These are phyloP conservation scores for Trichosporon ovoides DNA, from an alignment of 1,284 basidiomycete species.

Conservation along the genomic window DNA sequence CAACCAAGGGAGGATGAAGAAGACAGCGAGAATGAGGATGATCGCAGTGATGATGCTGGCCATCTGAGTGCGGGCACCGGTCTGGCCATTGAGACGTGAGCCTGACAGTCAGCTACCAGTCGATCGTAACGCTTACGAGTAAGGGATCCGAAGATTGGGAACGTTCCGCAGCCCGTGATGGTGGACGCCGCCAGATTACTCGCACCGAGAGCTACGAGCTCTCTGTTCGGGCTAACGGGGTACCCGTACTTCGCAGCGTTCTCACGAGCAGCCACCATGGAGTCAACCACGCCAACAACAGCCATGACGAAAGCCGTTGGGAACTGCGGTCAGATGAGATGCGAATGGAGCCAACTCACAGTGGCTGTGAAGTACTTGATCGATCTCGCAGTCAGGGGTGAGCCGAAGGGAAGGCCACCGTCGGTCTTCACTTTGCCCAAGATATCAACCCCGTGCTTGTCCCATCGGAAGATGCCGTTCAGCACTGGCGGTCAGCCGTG, in stretches of 20 bases:
- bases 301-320: constrained; percentile 48
- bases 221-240: constrained; percentile 83
- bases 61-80: constrained; percentile 82
- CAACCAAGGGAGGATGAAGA: constrained; percentile 65
- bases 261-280: constrained; percentile 77
- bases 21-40: constrained; percentile 72
- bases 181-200: constrained; percentile 74
- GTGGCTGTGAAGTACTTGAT: constrained; percentile 65
- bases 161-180: constrained; percentile 63
- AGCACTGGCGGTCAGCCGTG: constrained; percentile 55
- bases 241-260: constrained; percentile 76
- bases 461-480: constrained; percentile 67
- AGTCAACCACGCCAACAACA: constrained; percentile 78
- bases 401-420: constrained; percentile 56
- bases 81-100: constrained; percentile 76
- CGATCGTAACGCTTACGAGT: constrained; percentile 50
- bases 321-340: constrained; percentile 32
- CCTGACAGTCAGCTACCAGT: constrained; percentile 47
- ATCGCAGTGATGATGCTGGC: constrained; percentile 70
- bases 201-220: constrained; percentile 54
- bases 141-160: constrained; percentile 84
- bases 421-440: constrained; percentile 68
- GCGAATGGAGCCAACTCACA: constrained; percentile 21
- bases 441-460: constrained; percentile 69
- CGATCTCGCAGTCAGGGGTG: constrained; percentile 61